A percentile compares a stretch with the other conserved stretches of the same genome.
phyloP scores from a whole-genome alignment of 208 protist genomes.

The Balamuthia mandrillaris region DNA sequence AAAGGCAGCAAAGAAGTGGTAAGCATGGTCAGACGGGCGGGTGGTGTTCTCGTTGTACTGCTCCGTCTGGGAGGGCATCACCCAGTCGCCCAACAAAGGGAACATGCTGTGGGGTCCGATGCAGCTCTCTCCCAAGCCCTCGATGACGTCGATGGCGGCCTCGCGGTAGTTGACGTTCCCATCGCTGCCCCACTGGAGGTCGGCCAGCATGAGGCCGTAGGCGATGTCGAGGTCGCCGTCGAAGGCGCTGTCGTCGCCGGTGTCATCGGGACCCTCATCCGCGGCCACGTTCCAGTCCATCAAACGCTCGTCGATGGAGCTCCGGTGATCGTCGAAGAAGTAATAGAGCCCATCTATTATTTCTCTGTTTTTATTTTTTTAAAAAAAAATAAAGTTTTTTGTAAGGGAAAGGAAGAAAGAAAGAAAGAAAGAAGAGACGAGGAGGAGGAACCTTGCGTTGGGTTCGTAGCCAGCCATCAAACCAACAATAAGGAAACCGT shows the following conservation, averaged over 20 bases:
- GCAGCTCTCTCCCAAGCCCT: neutral
- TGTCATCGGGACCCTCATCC: neutral
- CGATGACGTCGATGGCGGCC: neutral
- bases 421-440: too few species aligned
- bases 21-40: neutral
- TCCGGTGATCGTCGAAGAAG: constrained; percentile 2
- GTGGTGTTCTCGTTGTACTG: neutral
- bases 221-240: constrained; percentile 12
- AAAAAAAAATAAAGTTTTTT: too few species aligned
- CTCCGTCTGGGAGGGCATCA: neutral
- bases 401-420: too few species aligned
- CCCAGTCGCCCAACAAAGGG: constrained; percentile 2
- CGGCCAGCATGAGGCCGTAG: constrained; percentile 23
- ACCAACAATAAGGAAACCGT: constrained; percentile 3
- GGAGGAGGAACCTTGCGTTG: too few species aligned
- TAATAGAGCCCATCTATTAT: neutral
- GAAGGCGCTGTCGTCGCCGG: neutral
- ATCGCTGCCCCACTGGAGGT: neutral
- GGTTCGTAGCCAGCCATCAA: constrained; percentile 11
- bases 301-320: neutral
- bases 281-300: constrained; percentile 25
- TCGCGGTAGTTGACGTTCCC: neutral
- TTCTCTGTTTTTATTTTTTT: too few species aligned
- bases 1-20: too few species aligned
- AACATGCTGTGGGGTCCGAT: constrained; percentile 5